Evolutionary conservation across 2,329 filamentous ascomycete genomes (phyloP), one percentile per base, ranked within the genome.

Genomic region (Apiospora phragmitis): DNA sequence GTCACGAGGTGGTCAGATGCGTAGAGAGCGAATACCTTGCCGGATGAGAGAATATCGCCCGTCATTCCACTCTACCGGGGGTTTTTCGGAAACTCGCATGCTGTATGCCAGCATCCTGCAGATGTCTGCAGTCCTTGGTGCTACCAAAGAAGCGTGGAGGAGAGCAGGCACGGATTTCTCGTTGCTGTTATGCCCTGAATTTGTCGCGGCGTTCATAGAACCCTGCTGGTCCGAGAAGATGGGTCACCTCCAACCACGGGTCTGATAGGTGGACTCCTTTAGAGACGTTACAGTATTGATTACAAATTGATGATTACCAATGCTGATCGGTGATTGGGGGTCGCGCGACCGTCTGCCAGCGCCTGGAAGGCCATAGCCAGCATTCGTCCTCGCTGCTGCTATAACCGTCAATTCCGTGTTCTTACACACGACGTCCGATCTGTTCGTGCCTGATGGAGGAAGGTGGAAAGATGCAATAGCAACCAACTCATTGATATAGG

Each of bases 371-470:
- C 14, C 18, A 18, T 18, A 14, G 7, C 29, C 65, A 12, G 42
- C 73, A 51, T 72, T 65, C 11, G 21, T 41, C 9, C 71, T 69
- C 0, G 71, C 72, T 16, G 70, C 71, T 6, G 72, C 71, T 26
- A 72, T 51, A 32, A 74, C 70, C 9, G 73, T 73, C 59, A 74
- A 42, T 1, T 35, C 70, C 7, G 73, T 70, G 24, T 70, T 47
- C 29, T 71, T 41, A 21, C 72, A 74, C 14, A 74, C 38, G 8
- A 67, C 47, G 42, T 74, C 72, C 72, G 14, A 73, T 62, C 62
- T 74, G 73, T 42, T 72, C 68, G 32, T 73, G 70, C 32, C 49
- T 14, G 49, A 29, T 55, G 14, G 24, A 26, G 24, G 49, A 18
- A 32, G 18, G 49, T 55, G 49, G 49, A 18, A 14, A 55, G 1